A percentile compares a stretch with the other conserved stretches of the same genome.
Conservation (phyloP, 2,329 filamentous ascomycete species). For the Trichoderma sp. region DNA sequence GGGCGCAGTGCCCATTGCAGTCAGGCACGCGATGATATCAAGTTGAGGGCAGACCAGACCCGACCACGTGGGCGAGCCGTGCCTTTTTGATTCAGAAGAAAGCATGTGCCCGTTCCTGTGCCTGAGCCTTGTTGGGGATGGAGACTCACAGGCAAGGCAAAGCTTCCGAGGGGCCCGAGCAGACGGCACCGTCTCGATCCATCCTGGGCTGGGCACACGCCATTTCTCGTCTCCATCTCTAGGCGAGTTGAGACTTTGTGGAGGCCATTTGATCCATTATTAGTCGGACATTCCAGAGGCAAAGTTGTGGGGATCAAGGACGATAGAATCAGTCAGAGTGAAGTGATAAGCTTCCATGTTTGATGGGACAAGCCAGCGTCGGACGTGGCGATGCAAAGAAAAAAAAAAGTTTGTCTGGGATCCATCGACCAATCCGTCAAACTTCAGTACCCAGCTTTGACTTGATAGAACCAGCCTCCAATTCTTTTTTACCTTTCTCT, state of each 20-base stretch:
- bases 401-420: neutral
- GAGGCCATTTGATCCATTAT: neutral
- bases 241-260: constrained; percentile 8
- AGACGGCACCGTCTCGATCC: constrained; percentile 13
- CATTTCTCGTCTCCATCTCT: neutral
- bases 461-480: neutral
- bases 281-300: constrained; percentile 12
- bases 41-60: neutral
- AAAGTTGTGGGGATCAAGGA: constrained; percentile 12
- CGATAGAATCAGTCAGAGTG: neutral
- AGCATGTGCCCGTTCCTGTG: too few relatives aligned
- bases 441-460: neutral
- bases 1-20: neutral
- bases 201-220: constrained; percentile 6
- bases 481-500: neutral
- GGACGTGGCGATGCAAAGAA: neutral
- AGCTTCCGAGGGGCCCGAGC: constrained; percentile 17
- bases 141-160: neutral
- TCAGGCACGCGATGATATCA: neutral
- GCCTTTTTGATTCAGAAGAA: neutral
- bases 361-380: neutral
- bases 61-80: constrained; percentile 12
- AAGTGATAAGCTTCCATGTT: neutral
- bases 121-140: neutral
- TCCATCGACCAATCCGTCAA: neutral